Conservation (phyloP, 1,139 yeast species). For the Candida pseudoviswanathii region DNA sequence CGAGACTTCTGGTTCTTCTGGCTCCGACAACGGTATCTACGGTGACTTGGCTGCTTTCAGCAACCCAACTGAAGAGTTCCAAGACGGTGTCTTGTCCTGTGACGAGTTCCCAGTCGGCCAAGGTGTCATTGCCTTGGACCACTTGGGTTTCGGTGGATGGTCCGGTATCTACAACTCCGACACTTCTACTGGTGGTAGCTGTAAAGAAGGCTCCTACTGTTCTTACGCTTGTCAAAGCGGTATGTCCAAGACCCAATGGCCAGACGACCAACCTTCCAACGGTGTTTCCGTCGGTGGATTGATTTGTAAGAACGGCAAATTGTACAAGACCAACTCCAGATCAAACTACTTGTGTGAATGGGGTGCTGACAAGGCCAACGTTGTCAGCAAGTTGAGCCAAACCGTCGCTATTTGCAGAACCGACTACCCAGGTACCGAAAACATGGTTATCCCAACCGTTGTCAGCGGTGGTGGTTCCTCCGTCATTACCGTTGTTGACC, state of each 20-base stretch:
- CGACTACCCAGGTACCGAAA: slow-evolving; percentile 88
- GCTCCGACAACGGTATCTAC: slow-evolving; percentile 34
- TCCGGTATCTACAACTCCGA: slow-evolving; percentile 66
- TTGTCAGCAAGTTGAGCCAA: slow-evolving; percentile 54
- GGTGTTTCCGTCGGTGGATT: slow-evolving; percentile 86
- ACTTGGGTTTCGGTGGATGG: slow-evolving; percentile 65
- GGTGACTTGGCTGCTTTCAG: slow-evolving; percentile 61
- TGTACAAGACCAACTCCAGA: slow-evolving; percentile 66
- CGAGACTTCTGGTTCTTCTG: slow-evolving; percentile 19
- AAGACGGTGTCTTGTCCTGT: slow-evolving; percentile 68
- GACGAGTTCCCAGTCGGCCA: slow-evolving; percentile 66
- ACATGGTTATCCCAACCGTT: slow-evolving; percentile 80
- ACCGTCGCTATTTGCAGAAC: slow-evolving; percentile 81
- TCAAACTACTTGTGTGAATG: slow-evolving; percentile 71
- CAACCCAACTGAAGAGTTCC: slow-evolving; percentile 55
- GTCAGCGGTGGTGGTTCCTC: slow-evolving; percentile 59
- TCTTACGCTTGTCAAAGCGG: slow-evolving; percentile 89
- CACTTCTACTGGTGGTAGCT: slow-evolving; percentile 65
- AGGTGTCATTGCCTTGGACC: slow-evolving; percentile 65
- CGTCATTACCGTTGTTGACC: slow-evolving; percentile 68
- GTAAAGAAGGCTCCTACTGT: slow-evolving; percentile 77
- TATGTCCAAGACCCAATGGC: slow-evolving; percentile 92
- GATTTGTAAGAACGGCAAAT: slow-evolving; percentile 65
- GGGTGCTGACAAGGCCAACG: slow-evolving; percentile 67
- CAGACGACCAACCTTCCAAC: slow-evolving; percentile 64